Evolutionary conservation across 2,329 filamentous ascomycete species (phyloP).

Genomic region (Phoma sp.): DNA sequence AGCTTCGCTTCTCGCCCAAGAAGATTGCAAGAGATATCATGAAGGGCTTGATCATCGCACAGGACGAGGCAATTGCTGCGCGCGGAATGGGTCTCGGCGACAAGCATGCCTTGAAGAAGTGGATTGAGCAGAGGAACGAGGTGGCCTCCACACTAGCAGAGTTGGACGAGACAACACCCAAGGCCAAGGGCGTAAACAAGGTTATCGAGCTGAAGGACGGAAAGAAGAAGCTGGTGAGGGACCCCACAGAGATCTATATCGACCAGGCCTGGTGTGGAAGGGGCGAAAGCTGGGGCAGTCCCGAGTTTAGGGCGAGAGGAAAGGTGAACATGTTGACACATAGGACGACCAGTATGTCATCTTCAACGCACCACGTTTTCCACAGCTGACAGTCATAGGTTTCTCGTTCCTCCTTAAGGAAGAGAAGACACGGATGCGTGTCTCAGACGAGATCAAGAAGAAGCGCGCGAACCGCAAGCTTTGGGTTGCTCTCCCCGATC

Average conservation of each 20-base stretch:
- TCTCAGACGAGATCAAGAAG: constrained; percentile 76
- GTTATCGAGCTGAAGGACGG: constrained; percentile 75
- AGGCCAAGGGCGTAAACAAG: constrained; percentile 52
- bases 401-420: constrained; percentile 88
- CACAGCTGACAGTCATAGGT: constrained; percentile 53
- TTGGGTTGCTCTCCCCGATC: constrained; percentile 87
- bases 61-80: constrained; percentile 78
- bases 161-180: constrained; percentile 20
- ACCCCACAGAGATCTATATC: constrained; percentile 85
- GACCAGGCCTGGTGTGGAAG: constrained; percentile 92
- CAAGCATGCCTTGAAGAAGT: constrained; percentile 27
- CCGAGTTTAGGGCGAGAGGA: constrained; percentile 79
- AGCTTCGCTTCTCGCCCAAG: constrained; percentile 97
- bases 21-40: constrained; percentile 82
- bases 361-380: too few species aligned
- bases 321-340: constrained; percentile 70
- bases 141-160: constrained; percentile 15
- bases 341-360: constrained; percentile 75
- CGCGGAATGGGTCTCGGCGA: constrained; percentile 80
- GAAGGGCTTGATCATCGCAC: constrained; percentile 79
- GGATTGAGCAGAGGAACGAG: constrained; percentile 24
- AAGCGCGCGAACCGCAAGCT: constrained; percentile 77
- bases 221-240: constrained; percentile 70
- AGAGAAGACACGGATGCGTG: constrained; percentile 84
- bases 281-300: constrained; percentile 57